Percentiles rank a stretch among this genome's conserved stretches.
These are phyloP conservation scores for Chloris gayana DNA, from an alignment of 176 grass and related monocot genomes.

Conservation along the genomic window DNA sequence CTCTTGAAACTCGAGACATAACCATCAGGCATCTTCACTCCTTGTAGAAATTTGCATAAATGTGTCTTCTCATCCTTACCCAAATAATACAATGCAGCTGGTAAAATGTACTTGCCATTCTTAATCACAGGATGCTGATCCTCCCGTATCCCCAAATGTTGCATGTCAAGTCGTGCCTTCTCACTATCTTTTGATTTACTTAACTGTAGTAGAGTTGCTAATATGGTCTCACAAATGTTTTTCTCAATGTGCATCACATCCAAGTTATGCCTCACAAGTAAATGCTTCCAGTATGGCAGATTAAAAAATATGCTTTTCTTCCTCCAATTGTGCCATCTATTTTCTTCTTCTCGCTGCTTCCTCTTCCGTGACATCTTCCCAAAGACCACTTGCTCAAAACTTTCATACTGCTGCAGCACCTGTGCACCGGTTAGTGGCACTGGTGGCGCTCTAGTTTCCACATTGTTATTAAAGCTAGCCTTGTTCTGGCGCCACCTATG, in stretches of 20 bases:
- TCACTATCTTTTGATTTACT: slow-evolving; percentile 1
- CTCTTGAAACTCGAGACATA: slow-evolving; percentile 30
- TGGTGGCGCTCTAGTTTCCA: neutral
- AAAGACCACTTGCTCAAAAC: neutral
- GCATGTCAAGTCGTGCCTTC: neutral
- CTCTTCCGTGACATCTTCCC: neutral
- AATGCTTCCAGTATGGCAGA: neutral
- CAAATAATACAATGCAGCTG: neutral
- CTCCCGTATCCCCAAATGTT: neutral
- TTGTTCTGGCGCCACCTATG: neutral
- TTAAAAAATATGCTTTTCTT: slow-evolving; percentile 17
- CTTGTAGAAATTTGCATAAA: slow-evolving; percentile 7
- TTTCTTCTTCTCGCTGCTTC: neutral
- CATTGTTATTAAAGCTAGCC: neutral
- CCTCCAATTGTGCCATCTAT: slow-evolving; percentile 9
- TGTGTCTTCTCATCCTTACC: neutral
- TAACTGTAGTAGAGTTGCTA: slow-evolving; percentile 15
- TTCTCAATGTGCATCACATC: slow-evolving; percentile 35
- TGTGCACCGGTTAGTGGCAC: neutral
- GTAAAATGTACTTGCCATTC: slow-evolving; percentile 3
- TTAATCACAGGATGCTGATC: neutral
- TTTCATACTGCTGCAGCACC: neutral
- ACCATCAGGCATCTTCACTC: slow-evolving; percentile 28
- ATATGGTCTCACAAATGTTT: neutral
- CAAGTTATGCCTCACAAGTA: slow-evolving; percentile 1